A percentile compares a stretch with the other conserved stretches of the same genome.
phyloP scores from a whole-genome alignment of 2,329 filamentous ascomycete species.

The Arthrinium puccinioides region DNA sequence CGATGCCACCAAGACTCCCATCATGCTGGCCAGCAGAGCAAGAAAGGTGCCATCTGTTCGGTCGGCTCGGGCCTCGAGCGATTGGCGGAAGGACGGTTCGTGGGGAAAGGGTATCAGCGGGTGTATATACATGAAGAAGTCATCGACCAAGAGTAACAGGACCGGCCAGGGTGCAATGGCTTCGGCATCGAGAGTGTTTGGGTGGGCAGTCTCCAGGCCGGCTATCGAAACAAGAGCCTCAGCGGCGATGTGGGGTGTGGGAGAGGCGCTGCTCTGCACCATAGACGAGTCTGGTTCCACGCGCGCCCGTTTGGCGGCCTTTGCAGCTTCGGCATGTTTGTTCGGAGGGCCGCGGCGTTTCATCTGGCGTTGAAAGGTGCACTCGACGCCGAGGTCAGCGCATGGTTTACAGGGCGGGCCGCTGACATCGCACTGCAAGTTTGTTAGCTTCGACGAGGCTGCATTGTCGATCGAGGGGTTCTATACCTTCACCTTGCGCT shows the following conservation, averaged over 20 bases:
- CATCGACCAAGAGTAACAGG: conserved; percentile 64
- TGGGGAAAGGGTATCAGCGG: conserved; percentile 72
- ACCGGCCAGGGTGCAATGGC: conserved; percentile 63
- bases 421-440: conserved; percentile 41
- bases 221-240: conserved; percentile 41
- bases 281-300: too few relatives aligned
- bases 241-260: conserved; percentile 38
- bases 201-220: conserved; percentile 24
- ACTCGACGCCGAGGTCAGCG: conserved; percentile 48
- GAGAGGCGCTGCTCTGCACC: conserved; percentile 24
- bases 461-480: neutral
- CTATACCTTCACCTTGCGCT: conserved; percentile 50
- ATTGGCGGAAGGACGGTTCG: conserved; percentile 67
- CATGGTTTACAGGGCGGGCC: conserved; percentile 51
- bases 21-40: conserved; percentile 67
- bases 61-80: conserved; percentile 61
- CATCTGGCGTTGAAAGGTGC: conserved; percentile 49
- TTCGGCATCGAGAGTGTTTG: conserved; percentile 51
- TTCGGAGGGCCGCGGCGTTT: conserved; percentile 54
- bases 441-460: neutral
- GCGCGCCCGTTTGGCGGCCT: conserved; percentile 41
- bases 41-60: conserved; percentile 60
- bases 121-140: conserved; percentile 79
- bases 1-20: conserved; percentile 64
- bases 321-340: conserved; percentile 50